These are phyloP conservation scores for Mycena polygramma DNA, from an alignment of 768 basidiomycete species.

Conservation along the genomic window DNA sequence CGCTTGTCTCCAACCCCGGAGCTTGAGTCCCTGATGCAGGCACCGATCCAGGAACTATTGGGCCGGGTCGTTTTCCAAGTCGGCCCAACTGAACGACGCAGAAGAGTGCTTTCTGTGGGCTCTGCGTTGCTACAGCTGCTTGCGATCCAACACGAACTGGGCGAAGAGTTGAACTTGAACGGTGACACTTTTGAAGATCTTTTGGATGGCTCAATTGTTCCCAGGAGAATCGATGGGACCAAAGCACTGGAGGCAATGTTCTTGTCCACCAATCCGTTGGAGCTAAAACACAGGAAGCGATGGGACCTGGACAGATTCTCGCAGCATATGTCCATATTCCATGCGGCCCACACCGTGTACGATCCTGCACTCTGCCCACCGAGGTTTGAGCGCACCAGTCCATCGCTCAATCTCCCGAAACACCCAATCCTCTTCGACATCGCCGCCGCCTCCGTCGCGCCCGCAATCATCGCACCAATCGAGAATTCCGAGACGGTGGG, in stretches of 20 bases:
- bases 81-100: not conserved
- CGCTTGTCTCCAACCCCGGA: conserved; percentile 5
- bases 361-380: conserved; percentile 2
- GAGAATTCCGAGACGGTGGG: no score
- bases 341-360: no score
- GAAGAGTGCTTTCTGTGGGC: not conserved
- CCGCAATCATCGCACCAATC: no score
- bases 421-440: no score
- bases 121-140: not conserved
- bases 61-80: not conserved
- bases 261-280: not conserved
- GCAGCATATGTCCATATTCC: not conserved
- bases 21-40: conserved; percentile 5
- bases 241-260: conserved; percentile 4
- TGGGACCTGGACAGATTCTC: not conserved
- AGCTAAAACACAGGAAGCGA: not conserved
- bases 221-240: not conserved
- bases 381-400: not conserved
- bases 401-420: not conserved
- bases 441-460: no score
- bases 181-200: not conserved
- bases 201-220: not conserved
- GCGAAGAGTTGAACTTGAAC: not conserved
- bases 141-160: not conserved
- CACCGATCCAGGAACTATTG: not conserved